These are phyloP conservation scores for Bolboschoenus planiculmis DNA, from an alignment of 176 grass and related monocot genomes.

Conservation along the genomic window DNA sequence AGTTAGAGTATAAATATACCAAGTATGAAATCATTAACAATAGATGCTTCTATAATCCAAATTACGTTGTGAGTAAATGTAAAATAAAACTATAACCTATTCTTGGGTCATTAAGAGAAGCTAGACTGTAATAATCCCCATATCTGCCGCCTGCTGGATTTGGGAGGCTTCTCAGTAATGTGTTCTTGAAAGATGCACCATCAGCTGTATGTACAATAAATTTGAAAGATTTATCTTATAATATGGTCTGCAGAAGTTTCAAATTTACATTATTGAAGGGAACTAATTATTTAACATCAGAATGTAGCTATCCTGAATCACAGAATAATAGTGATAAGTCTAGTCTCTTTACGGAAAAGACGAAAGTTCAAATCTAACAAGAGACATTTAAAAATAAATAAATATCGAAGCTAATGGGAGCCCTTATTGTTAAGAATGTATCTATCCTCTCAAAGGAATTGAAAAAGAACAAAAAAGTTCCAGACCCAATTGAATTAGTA, in stretches of 20 bases:
- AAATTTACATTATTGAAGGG: neutral
- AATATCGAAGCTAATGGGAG: too few species aligned
- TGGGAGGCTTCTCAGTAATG: conserved; percentile 26
- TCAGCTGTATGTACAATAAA: conserved; percentile 27
- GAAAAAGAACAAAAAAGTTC: too few species aligned
- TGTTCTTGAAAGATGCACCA: conserved; percentile 23
- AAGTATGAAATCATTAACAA: neutral
- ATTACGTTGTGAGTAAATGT: neutral
- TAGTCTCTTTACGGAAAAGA: too few species aligned
- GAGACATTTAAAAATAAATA: too few species aligned
- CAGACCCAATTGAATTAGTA: too few species aligned
- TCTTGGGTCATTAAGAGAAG: conserved; percentile 27
- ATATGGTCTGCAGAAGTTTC: neutral
- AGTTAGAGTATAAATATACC: neutral
- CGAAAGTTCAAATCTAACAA: too few species aligned
- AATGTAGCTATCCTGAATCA: neutral
- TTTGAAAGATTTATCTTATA: neutral
- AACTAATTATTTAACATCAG: too few species aligned
- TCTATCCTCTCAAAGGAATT: too few species aligned
- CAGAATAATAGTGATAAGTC: too few species aligned
- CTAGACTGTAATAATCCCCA: conserved; percentile 41
- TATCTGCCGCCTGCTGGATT: conserved; percentile 2
- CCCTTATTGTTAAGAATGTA: too few species aligned
- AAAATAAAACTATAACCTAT: conserved; percentile 24
- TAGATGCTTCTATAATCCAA: neutral